Base-by-base conservation (phyloP, 768 basidiomycete species). In the Kockovaella imperatae region DNA sequence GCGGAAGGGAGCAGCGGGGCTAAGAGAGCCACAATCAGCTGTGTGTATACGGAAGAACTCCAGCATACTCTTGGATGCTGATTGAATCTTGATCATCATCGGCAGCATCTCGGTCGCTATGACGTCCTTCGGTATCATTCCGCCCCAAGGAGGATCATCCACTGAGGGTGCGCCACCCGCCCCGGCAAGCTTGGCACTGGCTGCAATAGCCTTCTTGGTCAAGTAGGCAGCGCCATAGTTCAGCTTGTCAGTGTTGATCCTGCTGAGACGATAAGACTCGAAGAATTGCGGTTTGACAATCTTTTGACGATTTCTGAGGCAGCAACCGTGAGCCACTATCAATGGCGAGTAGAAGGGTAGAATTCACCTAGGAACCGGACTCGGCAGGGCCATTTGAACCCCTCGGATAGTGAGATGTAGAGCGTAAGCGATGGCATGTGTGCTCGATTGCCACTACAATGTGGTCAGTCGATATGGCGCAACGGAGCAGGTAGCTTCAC, bases 271-370 rank as follows among this genome's bases (percentile, higher is more conserved):
- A 42, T 52, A 58, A 2, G 52, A 29, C 4, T 58, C 57, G 56
- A 73, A 99, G 73, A 85, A 88, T 25, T 81, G 79, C 3, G 89
- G 87, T 72, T 97, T 97, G 74, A 77, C 81, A 13, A 87, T 74
- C 59, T 86, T 89, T 68, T 97, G 95, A 8, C 58, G 47, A 23
- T 49, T 52, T 38, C 64, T 59, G 31, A 21, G 29, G 8, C 28
- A 48, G 24, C 21, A 10, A 14, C 5, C 2, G 21, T 24, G 5
- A 3, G 15, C 17, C 21, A 29, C 28, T 45, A 23, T 31, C 17
- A 20, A 29, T 13, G 8, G 15, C 11, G 15, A 34, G n/a, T 26
- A 13, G 5, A 8, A 38, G 26, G n/a, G n/a, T n/a, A 29, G 7
- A 26, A 42, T 60, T 48, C 75, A 79, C 28, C 87, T 77, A 2